phyloP scores from a whole-genome alignment of 1,284 basidiomycete genomes.

The Dichomitus squalens region DNA sequence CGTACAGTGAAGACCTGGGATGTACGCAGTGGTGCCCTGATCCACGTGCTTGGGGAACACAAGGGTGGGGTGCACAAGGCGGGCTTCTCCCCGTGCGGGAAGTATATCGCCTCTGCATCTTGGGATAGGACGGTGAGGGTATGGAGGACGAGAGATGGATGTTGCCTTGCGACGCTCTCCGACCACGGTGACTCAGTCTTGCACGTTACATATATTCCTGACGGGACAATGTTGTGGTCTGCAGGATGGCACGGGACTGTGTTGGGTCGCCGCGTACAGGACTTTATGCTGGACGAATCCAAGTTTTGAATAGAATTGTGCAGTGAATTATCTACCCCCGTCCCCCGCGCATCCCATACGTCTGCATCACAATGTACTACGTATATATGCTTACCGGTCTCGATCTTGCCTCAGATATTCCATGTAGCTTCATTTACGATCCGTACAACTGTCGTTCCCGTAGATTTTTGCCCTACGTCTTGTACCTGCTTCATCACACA shows the following conservation, averaged over 20 bases:
- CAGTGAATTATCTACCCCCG: no score
- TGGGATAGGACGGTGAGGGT: background rate
- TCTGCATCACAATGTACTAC: no score
- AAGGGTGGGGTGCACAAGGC: background rate
- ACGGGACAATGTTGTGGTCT: background rate
- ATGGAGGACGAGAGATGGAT: background rate
- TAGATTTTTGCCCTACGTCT: no score
- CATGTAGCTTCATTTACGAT: no score
- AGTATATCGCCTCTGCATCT: background rate
- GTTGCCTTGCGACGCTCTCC: background rate
- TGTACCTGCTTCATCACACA: no score
- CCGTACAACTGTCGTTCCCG: no score
- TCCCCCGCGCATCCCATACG: no score
- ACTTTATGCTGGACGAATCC: background rate
- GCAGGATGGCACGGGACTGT: background rate
- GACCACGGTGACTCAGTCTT: background rate
- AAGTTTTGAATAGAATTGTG: no score
- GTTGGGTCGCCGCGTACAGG: background rate
- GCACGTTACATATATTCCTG: background rate
- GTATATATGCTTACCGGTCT: no score
- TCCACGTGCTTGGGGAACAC: background rate
- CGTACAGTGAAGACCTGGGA: background rate
- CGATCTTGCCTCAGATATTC: no score
- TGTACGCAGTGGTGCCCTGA: background rate
- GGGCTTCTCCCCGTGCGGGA: background rate